Conservation (phyloP, 2,329 filamentous ascomycete genomes). For the Aspergillus pseudotamarii region DNA sequence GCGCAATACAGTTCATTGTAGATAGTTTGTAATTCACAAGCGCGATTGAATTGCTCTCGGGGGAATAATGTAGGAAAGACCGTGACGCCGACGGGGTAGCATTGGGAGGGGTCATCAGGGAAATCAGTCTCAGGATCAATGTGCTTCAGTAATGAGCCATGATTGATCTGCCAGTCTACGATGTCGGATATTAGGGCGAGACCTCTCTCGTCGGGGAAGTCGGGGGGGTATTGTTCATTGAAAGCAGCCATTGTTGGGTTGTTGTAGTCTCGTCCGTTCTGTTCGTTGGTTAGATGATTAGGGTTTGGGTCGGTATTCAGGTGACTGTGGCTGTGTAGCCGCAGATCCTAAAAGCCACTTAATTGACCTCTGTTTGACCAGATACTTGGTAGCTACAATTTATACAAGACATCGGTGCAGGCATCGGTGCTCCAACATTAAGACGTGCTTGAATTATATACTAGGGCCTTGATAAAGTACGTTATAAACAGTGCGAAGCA, state of each 20-base stretch:
- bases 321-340: neutral
- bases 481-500: neutral
- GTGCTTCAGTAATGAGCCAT: constrained; percentile 44
- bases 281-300: neutral
- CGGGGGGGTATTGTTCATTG: constrained; percentile 19
- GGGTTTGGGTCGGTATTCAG: neutral
- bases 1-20: constrained; percentile 57
- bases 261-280: neutral
- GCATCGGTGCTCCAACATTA: neutral
- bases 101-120: constrained; percentile 34
- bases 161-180: constrained; percentile 47
- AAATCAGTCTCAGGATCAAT: constrained; percentile 31
- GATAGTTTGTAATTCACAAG: constrained; percentile 62
- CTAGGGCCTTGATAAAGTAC: neutral
- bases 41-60: constrained; percentile 39
- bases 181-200: constrained; percentile 33
- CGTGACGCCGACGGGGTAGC: constrained; percentile 37
- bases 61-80: constrained; percentile 42
- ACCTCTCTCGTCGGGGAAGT: constrained; percentile 42
- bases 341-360: neutral
- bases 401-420: neutral
- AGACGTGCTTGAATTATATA: neutral
- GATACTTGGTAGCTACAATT: neutral
- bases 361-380: neutral
- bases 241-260: neutral